phyloP scores from a whole-genome alignment of 345 rosid genomes.

The Ricinus communis region DNA sequence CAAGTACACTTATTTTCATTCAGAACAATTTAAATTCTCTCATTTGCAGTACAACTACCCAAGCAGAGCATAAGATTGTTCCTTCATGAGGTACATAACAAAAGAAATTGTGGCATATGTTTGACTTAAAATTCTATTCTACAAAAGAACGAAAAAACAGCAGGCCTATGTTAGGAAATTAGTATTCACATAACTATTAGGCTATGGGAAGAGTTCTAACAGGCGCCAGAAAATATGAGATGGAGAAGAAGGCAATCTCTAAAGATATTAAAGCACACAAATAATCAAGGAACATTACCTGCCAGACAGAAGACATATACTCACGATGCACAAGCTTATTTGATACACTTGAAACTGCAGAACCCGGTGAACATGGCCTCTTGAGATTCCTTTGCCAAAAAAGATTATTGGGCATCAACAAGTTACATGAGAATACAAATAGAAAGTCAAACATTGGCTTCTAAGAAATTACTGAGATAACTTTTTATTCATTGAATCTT shows the following conservation, averaged over 20 bases:
- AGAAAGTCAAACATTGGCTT: not conserved
- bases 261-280: not conserved
- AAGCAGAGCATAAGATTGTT: not conserved
- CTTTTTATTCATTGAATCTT: not conserved
- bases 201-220: not conserved
- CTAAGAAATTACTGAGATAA: not conserved
- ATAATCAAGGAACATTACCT: constrained; percentile 44
- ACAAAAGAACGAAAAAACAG: too few species aligned
- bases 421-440: not conserved
- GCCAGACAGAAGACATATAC: constrained; percentile 89
- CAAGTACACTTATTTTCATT: not conserved
- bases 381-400: constrained; percentile 33
- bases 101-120: not conserved
- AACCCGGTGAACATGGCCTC: constrained; percentile 28
- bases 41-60: not conserved
- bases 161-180: not conserved
- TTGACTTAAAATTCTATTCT: not conserved
- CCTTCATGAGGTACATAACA: not conserved
- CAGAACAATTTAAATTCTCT: not conserved
- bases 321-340: constrained; percentile 48
- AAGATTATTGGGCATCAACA: not conserved
- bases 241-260: not conserved
- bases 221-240: not conserved
- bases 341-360: constrained; percentile 25
- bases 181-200: not conserved